Evolutionary conservation across 2,329 filamentous ascomycete genomes (phyloP).

Genomic region (Neurospora crassa): DNA sequence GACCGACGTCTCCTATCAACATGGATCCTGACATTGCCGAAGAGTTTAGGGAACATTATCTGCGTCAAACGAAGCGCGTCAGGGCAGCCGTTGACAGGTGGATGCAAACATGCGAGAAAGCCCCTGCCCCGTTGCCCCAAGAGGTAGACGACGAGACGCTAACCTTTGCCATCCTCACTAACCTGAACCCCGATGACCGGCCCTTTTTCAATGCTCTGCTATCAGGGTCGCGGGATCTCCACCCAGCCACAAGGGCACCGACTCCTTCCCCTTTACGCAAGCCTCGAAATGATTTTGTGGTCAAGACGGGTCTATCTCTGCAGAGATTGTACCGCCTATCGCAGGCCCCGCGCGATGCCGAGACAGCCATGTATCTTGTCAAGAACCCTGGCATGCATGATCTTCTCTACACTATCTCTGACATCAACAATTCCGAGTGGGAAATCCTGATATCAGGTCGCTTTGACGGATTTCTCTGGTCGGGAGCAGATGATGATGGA

Average conservation of each 20-base stretch:
- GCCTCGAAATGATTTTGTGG: slow-evolving; percentile 61
- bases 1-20: slow-evolving; percentile 55
- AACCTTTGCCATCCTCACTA: slow-evolving; percentile 86
- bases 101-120: slow-evolving; percentile 71
- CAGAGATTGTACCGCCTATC: slow-evolving; percentile 76
- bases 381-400: slow-evolving; percentile 76
- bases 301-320: slow-evolving; percentile 67
- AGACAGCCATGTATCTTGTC: slow-evolving; percentile 76
- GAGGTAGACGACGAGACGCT: slow-evolving; percentile 93
- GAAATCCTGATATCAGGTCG: slow-evolving; percentile 88
- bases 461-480: slow-evolving; percentile 94
- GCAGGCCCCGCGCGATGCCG: slow-evolving; percentile 69
- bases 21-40: slow-evolving; percentile 91
- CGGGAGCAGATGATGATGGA: slow-evolving; percentile 62
- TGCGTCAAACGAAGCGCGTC: slow-evolving; percentile 86
- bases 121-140: slow-evolving; percentile 64
- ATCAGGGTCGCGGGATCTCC: slow-evolving; percentile 47
- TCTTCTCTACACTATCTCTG: slow-evolving; percentile 74
- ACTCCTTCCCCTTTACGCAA: slow-evolving; percentile 51
- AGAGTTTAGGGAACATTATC: slow-evolving; percentile 85
- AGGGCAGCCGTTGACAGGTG: slow-evolving; percentile 85
- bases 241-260: slow-evolving; percentile 51
- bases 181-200: slow-evolving; percentile 64
- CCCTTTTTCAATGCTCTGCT: slow-evolving; percentile 77
- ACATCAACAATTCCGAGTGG: slow-evolving; percentile 90